Conservation (phyloP, 306 rosid genomes). For the Psophocarpus tetragonolobus region DNA sequence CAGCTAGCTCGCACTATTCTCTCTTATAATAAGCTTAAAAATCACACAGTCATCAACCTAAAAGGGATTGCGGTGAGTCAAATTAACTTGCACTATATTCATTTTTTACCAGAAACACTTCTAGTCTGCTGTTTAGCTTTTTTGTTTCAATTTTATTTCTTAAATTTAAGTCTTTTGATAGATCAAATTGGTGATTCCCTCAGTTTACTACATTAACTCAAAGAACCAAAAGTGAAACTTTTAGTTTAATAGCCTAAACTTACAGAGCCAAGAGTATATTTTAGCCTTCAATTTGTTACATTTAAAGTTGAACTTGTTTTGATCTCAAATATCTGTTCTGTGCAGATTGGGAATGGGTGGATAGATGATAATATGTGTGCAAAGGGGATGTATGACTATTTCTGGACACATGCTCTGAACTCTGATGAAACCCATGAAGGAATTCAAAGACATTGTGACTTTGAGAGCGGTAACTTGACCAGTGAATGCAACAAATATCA, state of each 20-base stretch:
- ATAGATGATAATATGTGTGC: slow-evolving; percentile 46
- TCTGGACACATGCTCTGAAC: slow-evolving; percentile 56
- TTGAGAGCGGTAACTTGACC: slow-evolving; percentile 15
- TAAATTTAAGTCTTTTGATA: no score
- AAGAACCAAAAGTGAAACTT: no score
- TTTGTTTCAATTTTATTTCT: no score
- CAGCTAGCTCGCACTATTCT: slow-evolving; percentile 58
- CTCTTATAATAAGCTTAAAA: slow-evolving; percentile 34
- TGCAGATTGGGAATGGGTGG: slow-evolving; percentile 73
- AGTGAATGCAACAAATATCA: slow-evolving; percentile 30
- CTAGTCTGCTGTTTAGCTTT: no score
- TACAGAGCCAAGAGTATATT: no score
- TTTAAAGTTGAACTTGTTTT: background rate
- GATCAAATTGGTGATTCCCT: no score
- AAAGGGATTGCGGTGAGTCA: slow-evolving; percentile 67
- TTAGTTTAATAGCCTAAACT: no score
- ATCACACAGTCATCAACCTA: slow-evolving; percentile 45
- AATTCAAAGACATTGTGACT: slow-evolving; percentile 49
- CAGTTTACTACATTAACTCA: no score
- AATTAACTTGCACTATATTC: background rate
- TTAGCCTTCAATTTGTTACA: background rate
- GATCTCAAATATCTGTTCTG: background rate
- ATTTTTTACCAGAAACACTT: no score
- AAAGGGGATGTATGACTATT: slow-evolving; percentile 50
- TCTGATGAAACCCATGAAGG: slow-evolving; percentile 55